These are phyloP conservation scores for Fusarium praegraminearum DNA, from an alignment of 2,329 filamentous ascomycete species.

Conservation along the genomic window DNA sequence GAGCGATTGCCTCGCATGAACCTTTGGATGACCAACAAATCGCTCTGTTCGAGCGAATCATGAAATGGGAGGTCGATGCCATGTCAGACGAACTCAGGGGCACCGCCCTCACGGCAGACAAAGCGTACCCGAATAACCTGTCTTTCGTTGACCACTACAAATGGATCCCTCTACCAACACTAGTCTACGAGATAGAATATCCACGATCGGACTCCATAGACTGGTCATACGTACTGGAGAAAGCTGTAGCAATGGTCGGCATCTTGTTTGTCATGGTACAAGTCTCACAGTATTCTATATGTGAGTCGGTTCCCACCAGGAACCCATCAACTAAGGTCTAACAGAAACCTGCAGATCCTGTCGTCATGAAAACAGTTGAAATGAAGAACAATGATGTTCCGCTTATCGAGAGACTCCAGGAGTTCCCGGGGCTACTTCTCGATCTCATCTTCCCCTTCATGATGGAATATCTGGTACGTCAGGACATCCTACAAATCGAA, in stretches of 20 bases:
- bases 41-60: constrained; percentile 71
- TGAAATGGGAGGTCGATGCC: constrained; percentile 74
- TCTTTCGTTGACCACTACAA: constrained; percentile 74
- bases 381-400: constrained; percentile 76
- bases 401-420: constrained; percentile 69
- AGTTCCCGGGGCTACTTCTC: constrained; percentile 80
- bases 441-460: constrained; percentile 84
- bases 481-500: not conserved
- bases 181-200: constrained; percentile 84
- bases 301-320: constrained; percentile 40
- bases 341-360: constrained; percentile 63
- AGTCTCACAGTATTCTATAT: constrained; percentile 80
- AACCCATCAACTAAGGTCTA: not conserved
- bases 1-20: constrained; percentile 70
- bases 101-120: constrained; percentile 64
- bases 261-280: constrained; percentile 84
- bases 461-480: constrained; percentile 74
- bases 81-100: constrained; percentile 74
- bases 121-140: constrained; percentile 76
- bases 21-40: constrained; percentile 73
- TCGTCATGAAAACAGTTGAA: constrained; percentile 73
- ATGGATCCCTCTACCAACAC: constrained; percentile 79
- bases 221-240: constrained; percentile 81
- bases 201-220: constrained; percentile 75
- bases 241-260: constrained; percentile 76